phyloP scores from a whole-genome alignment of 2,329 filamentous ascomycete species.

The Epichloe sylvatica region DNA sequence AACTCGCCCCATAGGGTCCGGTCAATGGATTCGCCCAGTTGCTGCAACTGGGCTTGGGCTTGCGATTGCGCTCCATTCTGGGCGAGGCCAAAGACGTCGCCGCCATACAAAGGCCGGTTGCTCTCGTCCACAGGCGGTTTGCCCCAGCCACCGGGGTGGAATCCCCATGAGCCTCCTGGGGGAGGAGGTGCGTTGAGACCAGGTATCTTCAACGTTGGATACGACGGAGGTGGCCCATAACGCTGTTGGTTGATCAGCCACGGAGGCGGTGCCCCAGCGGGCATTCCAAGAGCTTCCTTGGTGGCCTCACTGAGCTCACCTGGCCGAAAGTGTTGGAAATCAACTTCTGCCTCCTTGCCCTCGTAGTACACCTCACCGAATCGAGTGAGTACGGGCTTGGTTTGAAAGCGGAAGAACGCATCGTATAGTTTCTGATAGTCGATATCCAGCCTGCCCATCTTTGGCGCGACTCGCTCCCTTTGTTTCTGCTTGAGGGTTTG shows the following conservation, averaged over 20 bases:
- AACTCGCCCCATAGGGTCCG: constrained; percentile 85
- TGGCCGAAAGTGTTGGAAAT: constrained; percentile 76
- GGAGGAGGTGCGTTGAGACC: constrained; percentile 90
- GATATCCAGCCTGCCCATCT: constrained; percentile 95
- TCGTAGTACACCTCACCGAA: constrained; percentile 99
- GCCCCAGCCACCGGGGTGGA: constrained; percentile 87
- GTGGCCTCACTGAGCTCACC: constrained; percentile 82
- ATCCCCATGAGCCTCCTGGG: constrained; percentile 87
- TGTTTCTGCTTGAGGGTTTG: constrained; percentile 90
- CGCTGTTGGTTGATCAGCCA: constrained; percentile 97
- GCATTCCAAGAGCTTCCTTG: constrained; percentile 87
- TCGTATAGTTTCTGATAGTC: constrained; percentile 98
- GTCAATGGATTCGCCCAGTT: constrained; percentile 64
- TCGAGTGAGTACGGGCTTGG: constrained; percentile 81
- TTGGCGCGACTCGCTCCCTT: constrained; percentile 81
- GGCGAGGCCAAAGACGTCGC: constrained; percentile 79
- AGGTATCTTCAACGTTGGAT: constrained; percentile 87
- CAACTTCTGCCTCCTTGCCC: constrained; percentile 95
- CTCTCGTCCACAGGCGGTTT: constrained; percentile 92
- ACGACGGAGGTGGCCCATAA: constrained; percentile 83
- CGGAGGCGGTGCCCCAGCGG: constrained; percentile 79
- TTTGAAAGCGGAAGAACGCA: constrained; percentile 95
- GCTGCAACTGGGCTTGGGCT: constrained; percentile 24
- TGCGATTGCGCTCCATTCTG: constrained; percentile 25
- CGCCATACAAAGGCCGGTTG: constrained; percentile 80